Conservation (phyloP, 257 asterid genomes). For the Misopates orontium region DNA sequence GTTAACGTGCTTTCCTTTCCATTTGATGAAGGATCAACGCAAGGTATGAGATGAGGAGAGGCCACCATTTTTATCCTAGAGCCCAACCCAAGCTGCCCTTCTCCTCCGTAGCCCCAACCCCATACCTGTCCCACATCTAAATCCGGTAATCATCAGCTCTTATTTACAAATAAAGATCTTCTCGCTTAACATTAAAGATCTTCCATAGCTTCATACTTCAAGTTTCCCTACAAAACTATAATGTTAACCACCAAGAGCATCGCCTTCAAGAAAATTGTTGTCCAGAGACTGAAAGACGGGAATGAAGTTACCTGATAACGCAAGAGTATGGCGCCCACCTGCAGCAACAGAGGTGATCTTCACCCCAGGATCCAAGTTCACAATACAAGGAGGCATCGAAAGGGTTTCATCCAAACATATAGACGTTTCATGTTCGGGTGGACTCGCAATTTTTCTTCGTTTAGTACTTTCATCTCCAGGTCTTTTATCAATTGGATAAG, state of each 20-base stretch:
- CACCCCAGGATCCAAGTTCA: slow-evolving; percentile 67
- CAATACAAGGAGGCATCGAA: slow-evolving; percentile 68
- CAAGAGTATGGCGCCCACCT: slow-evolving; percentile 81
- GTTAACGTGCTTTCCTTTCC: slow-evolving; percentile 41
- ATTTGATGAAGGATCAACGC: slow-evolving; percentile 46
- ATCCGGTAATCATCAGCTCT: slow-evolving; percentile 65
- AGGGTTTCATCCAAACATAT: slow-evolving; percentile 55
- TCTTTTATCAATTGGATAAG: slow-evolving; percentile 42
- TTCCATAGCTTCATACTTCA: slow-evolving; percentile 56
- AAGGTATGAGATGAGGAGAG: slow-evolving; percentile 80
- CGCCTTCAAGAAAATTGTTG: slow-evolving; percentile 24
- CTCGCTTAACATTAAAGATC: slow-evolving; percentile 57
- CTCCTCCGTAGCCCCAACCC: slow-evolving; percentile 98
- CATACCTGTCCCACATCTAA: slow-evolving; percentile 91
- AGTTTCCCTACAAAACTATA: slow-evolving; percentile 57
- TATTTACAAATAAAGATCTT: slow-evolving; percentile 40
- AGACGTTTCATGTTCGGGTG: slow-evolving; percentile 51
- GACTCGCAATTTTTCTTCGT: slow-evolving; percentile 50
- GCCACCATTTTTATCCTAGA: slow-evolving; percentile 72
- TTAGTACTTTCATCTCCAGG: slow-evolving; percentile 53
- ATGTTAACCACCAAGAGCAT: slow-evolving; percentile 42
- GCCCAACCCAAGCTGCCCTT: slow-evolving; percentile 87
- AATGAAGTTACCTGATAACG: slow-evolving; percentile 57
- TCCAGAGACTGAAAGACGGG: slow-evolving; percentile 21
- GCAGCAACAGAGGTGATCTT: slow-evolving; percentile 74